Base-by-base conservation (phyloP, 768 basidiomycete species). In the Rhodotorula sphaerocarpa region DNA sequence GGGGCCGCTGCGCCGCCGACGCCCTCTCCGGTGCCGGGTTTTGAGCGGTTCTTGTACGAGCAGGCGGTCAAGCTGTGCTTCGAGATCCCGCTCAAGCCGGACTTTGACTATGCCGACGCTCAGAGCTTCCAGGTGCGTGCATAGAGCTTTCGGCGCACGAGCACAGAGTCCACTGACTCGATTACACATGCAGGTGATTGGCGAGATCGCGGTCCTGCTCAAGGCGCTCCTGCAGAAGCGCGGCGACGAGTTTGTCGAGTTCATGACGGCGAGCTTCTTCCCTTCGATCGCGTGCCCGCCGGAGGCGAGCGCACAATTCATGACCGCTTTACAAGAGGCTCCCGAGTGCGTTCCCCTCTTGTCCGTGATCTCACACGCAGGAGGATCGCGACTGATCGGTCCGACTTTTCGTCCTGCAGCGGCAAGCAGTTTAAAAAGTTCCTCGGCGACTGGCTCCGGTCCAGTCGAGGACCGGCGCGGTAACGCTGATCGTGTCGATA, bases 21-120 rank as follows among this genome's bases (percentile, higher is more conserved):
- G 16, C 36, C 36, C 16, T 71, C 74, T 31, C 71, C 71, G 16
- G 75, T 97, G 47, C 90, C 90, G 16, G 92, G 93, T 1, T 96
- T 95, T 69, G 91, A 96, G 69, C 81, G 83, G 20, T 92, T 92
- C 74, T 82, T 93, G 34, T 97, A 97, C 71, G 86, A 91, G 65
- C 82, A 84, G 18, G 76, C 93, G 39, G 78, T 97, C 55, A 88
- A 90, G 16, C 78, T 83, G 4, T 86, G 85, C 28, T 95, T 99
- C 75, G 80, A 83, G 12, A 82, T 96, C 7, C 82, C 90, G 2
- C 84, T 87, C 16, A 78, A 80, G 14, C 83, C 86, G 0, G 82
- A 84, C 44, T 88, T 95, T 74, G 92, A 91, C 72, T 78, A 86
- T 68, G 88, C 88, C 73, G 90, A 95, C 72, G 90, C 88, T 3